phyloP scores from a whole-genome alignment of 2,329 filamentous ascomycete species.

The Colletotrichum echinochloae region DNA sequence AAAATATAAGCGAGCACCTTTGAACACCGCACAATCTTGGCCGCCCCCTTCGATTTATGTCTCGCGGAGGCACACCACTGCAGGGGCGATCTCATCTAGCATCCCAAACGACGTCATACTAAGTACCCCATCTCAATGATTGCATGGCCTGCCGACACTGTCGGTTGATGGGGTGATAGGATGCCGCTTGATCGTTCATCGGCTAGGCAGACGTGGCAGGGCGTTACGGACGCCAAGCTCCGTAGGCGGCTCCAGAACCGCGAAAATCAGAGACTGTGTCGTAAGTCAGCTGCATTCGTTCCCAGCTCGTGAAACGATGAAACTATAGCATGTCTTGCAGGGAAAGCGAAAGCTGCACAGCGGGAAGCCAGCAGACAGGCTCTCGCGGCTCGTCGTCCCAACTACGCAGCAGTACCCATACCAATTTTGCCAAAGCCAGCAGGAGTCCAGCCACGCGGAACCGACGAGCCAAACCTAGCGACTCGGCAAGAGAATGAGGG shows the following conservation, averaged over 20 bases:
- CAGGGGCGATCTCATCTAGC: neutral
- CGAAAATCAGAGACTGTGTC: neutral
- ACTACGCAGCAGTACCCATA: neutral
- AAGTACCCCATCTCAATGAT: too few relatives aligned
- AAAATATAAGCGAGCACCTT: neutral
- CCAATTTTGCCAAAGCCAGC: neutral
- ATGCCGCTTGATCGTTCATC: neutral
- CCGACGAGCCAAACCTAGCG: neutral
- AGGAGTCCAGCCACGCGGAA: neutral
- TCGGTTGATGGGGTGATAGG: neutral
- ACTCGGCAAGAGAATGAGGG: neutral
- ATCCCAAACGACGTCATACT: too few relatives aligned
- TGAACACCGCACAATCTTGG: neutral
- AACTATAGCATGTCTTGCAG: neutral
- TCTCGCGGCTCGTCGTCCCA: neutral
- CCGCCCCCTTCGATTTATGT: neutral
- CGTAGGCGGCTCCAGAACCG: neutral
- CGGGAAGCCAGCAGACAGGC: neutral
- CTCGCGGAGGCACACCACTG: neutral
- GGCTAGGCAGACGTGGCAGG: neutral
- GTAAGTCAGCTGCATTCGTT: neutral
- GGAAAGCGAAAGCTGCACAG: neutral
- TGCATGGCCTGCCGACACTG: neutral
- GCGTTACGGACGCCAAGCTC: neutral
- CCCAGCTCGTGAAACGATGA: neutral